Base-by-base conservation (phyloP, 495 filamentous ascomycete species). In the Talaromyces nanjingensis region DNA sequence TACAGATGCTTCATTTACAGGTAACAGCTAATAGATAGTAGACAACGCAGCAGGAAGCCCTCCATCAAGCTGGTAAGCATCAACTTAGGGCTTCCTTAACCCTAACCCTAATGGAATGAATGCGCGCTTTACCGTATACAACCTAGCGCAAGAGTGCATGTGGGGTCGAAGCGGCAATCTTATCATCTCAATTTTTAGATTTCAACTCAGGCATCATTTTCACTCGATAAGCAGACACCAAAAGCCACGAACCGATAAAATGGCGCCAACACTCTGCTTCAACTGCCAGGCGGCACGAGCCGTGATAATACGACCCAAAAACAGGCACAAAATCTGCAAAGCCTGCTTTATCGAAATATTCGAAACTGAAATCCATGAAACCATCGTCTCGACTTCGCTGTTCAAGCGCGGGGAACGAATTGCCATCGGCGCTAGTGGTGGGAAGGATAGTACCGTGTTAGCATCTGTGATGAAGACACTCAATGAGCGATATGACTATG, bases 401-500 rank as follows among this genome's bases (percentile, higher is more conserved):
- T 98, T 98, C 78, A 76, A 81, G 37, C 89, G 80, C 24, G 94
- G 96, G 39, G 93, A 97, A 73, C 87, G 86, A 60, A 83, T 98
- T 29, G 94, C 94, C 24, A 96, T 98, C 72, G 94, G 94, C 54
- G 94, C 94, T 37, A 97, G 93, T 2, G 94, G 94, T 52, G 94
- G 94, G 66, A 98, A 98, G 78, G 94, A 98, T 76, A 97, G 92
- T 64, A 98, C 94, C 0, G 94, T 98, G 3, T 84, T 98, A 4
- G 96, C 94, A 22, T 93, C 91, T 0, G 92, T 98, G 4, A 81
- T 98, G 52, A 97, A 96, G 73, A 98, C 93, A 0, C 81, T 98
- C 3, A 97, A 98, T 68, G 89, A 94, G 67, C 86, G 94, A 7
- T 83, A 98, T 70, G 77, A 86, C 64, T 98, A 97, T 71, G 91